These are phyloP conservation scores for Tetratostichococcus sp. DNA, from an alignment of 139 green algal genomes.

Conservation along the genomic window DNA sequence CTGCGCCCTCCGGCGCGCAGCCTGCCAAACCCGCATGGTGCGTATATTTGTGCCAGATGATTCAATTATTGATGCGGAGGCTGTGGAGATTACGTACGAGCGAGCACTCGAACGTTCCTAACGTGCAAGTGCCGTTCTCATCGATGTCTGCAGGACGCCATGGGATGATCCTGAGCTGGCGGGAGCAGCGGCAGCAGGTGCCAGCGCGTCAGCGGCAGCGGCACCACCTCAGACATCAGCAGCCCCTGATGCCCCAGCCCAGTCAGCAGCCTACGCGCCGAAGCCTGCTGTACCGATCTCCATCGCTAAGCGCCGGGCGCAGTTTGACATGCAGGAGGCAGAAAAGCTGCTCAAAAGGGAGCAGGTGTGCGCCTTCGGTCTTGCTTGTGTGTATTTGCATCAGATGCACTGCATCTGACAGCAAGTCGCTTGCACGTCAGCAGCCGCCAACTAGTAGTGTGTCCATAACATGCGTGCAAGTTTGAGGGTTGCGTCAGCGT, in stretches of 20 bases:
- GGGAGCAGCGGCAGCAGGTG: neutral
- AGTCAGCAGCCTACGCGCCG: neutral
- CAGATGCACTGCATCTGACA: no score
- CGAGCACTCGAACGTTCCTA: no score
- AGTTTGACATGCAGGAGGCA: neutral
- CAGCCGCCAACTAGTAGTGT: no score
- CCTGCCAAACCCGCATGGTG: neutral
- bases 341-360: neutral
- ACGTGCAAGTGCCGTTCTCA: neutral
- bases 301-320: constrained; percentile 8
- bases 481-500: no score
- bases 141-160: constrained; percentile 30
- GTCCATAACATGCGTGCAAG: no score
- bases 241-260: constrained; percentile 4
- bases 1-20: no score
- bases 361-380: neutral
- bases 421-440: no score
- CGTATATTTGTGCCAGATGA: neutral
- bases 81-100: no score
- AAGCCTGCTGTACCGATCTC: neutral
- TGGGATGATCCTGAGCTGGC: constrained; percentile 41
- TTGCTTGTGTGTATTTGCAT: neutral
- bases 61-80: no score
- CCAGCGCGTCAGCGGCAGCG: neutral
- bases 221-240: constrained; percentile 6